Evolutionary conservation across 2,329 filamentous ascomycete species (phyloP), one percentile per base, ranked within the genome.

Genomic region (Colletotrichum sp.): DNA sequence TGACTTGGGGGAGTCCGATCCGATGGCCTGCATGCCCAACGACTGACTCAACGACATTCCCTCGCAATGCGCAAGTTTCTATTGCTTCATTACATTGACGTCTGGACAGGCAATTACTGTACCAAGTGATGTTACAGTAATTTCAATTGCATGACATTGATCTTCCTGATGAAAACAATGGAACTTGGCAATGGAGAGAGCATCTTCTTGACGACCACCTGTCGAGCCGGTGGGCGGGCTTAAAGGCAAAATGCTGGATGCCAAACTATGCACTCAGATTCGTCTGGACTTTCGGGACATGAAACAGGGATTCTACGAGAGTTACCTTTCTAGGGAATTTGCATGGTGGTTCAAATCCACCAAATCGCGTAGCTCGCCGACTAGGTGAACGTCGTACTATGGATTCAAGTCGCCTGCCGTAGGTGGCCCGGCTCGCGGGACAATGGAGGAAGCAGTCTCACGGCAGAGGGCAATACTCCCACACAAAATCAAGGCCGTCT

Each of bases 401-500:
- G 63, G 69, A 69, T 68, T 68, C 39, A n/a, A 49, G 11, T 70
- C 30, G 11, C n/a, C 11, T 27, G 57, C 19, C 25, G 9, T 11
- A 64, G 36, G 16, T 22, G 59, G 27, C 52, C 32, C 29, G 27
- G 70, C 32, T 39, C 19, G 25, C 16, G 15, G 72, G 22, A 64
- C 8, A n/a, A 19, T 25, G 68, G 9, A 49, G 34, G 61, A 19
- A 66, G 22, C 49, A 27, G 55, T 30, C 36, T 62, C 25, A 27
- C 5, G 7, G 25, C n/a, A 19, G 15, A 44, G 8, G 25, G 63
- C 52, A 25, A 25, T 63, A 22, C 49, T 49, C 32, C 49, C 73
- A 73, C 44, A 65, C 49, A 63, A 34, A 55, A 52, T 65, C 49
- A 25, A 61, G 59, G 25, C 70, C 70, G 70, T 76, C 70, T 73